Conservation (phyloP, 129 eudicot genomes). For the Rutidosis leptorrhynchoides region DNA sequence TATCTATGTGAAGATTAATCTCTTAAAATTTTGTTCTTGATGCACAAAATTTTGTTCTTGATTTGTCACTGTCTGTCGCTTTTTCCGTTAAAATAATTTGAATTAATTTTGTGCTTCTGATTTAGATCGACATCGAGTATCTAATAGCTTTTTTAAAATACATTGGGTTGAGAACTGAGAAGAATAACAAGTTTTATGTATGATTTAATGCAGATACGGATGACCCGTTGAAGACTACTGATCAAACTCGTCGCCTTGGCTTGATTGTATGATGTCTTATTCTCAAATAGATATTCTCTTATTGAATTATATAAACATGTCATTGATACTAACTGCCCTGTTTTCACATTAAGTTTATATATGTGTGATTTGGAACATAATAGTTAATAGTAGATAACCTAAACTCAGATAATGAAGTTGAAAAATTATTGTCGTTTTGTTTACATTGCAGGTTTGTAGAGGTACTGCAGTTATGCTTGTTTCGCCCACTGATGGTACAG, state of each 20-base stretch:
- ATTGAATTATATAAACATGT: not conserved
- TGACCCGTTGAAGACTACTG: conserved; percentile 96
- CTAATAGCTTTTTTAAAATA: not conserved
- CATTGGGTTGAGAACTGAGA: not conserved
- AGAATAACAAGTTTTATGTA: conserved; percentile 25
- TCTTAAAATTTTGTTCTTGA: too few species aligned
- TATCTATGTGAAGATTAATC: too few species aligned
- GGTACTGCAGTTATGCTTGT: conserved; percentile 99
- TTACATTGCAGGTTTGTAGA: conserved; percentile 72
- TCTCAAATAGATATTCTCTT: not conserved
- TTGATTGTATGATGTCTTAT: conserved; percentile 58
- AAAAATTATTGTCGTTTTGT: not conserved
- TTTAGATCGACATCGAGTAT: not conserved
- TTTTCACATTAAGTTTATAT: not conserved
- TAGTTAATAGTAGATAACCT: not conserved
- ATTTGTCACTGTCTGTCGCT: not conserved
- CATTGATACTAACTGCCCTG: not conserved
- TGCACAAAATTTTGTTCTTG: too few species aligned
- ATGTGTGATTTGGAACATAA: not conserved
- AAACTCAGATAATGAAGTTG: not conserved
- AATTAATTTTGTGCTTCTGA: not conserved
- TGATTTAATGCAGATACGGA: conserved; percentile 65
- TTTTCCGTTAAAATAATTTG: not conserved
- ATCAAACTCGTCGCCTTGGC: conserved; percentile 91
- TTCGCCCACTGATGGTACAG: conserved; percentile 98